Evolutionary conservation across 1,284 basidiomycete genomes (phyloP), one percentile per base, ranked within the genome.

Genomic region (Meripilus lineatus): DNA sequence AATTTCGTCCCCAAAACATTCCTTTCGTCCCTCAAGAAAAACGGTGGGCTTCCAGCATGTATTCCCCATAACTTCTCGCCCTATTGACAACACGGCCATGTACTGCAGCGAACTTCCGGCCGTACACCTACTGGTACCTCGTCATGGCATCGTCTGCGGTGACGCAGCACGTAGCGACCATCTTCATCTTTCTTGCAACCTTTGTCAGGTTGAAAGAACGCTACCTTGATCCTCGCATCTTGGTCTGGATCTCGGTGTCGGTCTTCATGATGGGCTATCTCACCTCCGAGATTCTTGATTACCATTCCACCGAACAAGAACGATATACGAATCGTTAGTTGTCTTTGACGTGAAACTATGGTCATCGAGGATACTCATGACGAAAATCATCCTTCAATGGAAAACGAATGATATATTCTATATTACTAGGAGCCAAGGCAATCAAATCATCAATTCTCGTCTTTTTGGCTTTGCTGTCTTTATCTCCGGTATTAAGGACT

Each of bases 401-500:
- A n/a, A n/a, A n/a, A n/a, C n/a, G n/a, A n/a, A n/a, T n/a, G n/a
- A n/a, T n/a, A n/a, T n/a, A n/a, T n/a, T n/a, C n/a, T n/a, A n/a
- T n/a, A n/a, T n/a, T n/a, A n/a, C n/a, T 53, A 86, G 85, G 77
- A 50, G 71, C 84, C 33, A 85, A 85, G 58, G 68, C 74, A 2
- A 59, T 84, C 52, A 86, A 84, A 62, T 87, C 77, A 2, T 83
- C 90, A 5, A 75, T 94, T 36, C 74, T 98, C 40, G 86, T 95
- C 45, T 89, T 93, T 54, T 75, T 98, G 5, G 80, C 91, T 3
- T 74, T 99, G 44, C 79, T 95, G 65, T 84, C 93, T 4, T 74
- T 98, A 34, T 87, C 93, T 0, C 96, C 96, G 1, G 88, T 98
- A 4, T 69, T 99, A 45, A 79, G 88, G 51, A 97, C 94, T 1